Evolutionary conservation across 805 yeast species (phyloP).

Genomic region (Starmerella apicola): DNA sequence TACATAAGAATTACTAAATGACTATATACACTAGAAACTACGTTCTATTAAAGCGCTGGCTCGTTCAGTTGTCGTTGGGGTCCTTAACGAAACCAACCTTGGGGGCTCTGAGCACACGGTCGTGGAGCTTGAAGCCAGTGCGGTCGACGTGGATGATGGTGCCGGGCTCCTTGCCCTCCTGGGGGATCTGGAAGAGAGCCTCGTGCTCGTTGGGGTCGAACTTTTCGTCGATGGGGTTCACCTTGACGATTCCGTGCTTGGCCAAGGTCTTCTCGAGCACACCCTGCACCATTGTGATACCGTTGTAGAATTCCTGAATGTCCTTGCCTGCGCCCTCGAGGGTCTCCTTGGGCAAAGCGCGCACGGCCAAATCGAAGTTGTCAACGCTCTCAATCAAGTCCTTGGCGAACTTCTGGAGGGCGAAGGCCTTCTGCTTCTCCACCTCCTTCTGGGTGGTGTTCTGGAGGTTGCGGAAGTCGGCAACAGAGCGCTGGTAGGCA

Average conservation of each 20-base stretch:
- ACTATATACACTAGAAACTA: too few species aligned
- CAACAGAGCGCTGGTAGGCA: slow-evolving; percentile 67
- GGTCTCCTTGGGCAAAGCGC: slow-evolving; percentile 37
- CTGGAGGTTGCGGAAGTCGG: slow-evolving; percentile 87
- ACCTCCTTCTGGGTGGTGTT: slow-evolving; percentile 79
- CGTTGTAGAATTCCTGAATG: slow-evolving; percentile 66
- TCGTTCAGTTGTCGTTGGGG: too few species aligned
- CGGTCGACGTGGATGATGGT: slow-evolving; percentile 89
- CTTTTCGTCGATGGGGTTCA: slow-evolving; percentile 70
- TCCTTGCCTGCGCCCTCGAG: slow-evolving; percentile 31
- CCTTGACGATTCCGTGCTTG: slow-evolving; percentile 67
- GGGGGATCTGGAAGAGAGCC: slow-evolving; percentile 80
- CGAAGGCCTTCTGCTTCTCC: slow-evolving; percentile 78
- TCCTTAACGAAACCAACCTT: slow-evolving; percentile 74
- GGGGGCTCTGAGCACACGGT: slow-evolving; percentile 86
- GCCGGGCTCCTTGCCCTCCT: slow-evolving; percentile 81
- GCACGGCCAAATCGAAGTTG: slow-evolving; percentile 78
- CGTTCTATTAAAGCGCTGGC: too few species aligned
- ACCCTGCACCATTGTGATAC: slow-evolving; percentile 80
- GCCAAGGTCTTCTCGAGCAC: slow-evolving; percentile 72
- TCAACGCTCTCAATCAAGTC: slow-evolving; percentile 83
- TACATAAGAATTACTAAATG: too few species aligned
- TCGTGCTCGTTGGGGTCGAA: slow-evolving; percentile 90
- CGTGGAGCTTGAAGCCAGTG: slow-evolving; percentile 72
- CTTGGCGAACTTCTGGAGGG: slow-evolving; percentile 81